Base-by-base conservation (phyloP, 805 yeast species). In the Pichia manshurica region DNA sequence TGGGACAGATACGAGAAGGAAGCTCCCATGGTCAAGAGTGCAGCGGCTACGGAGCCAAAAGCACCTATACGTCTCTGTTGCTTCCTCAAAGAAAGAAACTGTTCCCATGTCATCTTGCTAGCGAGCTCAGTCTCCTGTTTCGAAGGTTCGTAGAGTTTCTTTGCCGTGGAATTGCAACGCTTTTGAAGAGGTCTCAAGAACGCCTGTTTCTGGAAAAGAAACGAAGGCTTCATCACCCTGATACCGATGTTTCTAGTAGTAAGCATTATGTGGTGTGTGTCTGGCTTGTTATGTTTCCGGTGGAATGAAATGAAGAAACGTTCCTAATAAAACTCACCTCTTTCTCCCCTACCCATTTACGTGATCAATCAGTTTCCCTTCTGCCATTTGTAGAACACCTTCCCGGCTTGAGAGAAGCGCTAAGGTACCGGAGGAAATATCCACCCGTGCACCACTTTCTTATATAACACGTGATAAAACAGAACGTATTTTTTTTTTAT, bases 1-100 rank as follows among this genome's bases (percentile, higher is more conserved):
- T 85, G 84, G 25, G 96, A 82, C 44, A 90, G 71, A 62, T 81
- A 82, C 1, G 78, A 78, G 79, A 90, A 86, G 2, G 97, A 82
- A 5, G 74, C 60, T 13, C 74, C 70, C 20, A 87, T 78, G 2
- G 95, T 88, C 7, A 74, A 57, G 9, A 85, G 46, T 0, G 90
- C 84, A 3, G 95, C 80, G 45, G 81, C 61, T 3, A 78, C 70
- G 1, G 96, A 86, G 1, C 90, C 75, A 2, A 72, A 78, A 12
- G 79, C 64, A 60, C 89, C 87, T 53, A 86, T 69, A 42, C 78
- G 68, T 54, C 93, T 81, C 62, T 87, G 87, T 55, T 80, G 79
- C 58, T 83, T 84, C 59, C 96, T 79, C 59, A 90, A 72, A 38
- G 70, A 65, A 56, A 93, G 80, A 63, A 87, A 93, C 41, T 87